A percentile compares a stretch with the other conserved stretches of the same genome.
Evolutionary conservation across 2,329 filamentous ascomycete species (phyloP).

Genomic region (Bipolaris victoriae): DNA sequence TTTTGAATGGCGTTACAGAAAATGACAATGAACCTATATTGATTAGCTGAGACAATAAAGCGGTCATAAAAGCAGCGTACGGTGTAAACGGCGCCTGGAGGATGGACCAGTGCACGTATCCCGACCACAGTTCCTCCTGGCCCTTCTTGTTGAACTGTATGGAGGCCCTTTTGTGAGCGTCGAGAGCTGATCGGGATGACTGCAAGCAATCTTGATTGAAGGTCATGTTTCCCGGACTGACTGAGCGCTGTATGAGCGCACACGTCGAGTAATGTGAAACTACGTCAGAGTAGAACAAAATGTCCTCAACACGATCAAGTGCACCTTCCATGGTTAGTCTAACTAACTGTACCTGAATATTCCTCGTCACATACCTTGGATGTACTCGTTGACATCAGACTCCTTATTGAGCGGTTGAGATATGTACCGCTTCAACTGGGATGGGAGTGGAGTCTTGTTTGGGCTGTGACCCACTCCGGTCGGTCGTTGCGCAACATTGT

Average conservation of each 20-base stretch:
- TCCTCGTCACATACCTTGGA: slow-evolving; percentile 13
- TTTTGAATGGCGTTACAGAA: slow-evolving; percentile 61
- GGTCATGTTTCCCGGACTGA: slow-evolving; percentile 38
- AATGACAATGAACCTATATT: slow-evolving; percentile 52
- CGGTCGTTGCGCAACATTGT: slow-evolving; percentile 1
- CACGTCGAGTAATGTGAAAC: slow-evolving; percentile 45
- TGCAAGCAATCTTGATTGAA: slow-evolving; percentile 43
- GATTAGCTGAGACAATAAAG: not conserved
- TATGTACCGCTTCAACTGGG: slow-evolving; percentile 23
- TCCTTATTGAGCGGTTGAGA: slow-evolving; percentile 5
- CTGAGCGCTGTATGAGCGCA: slow-evolving; percentile 42
- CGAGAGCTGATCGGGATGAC: slow-evolving; percentile 40
- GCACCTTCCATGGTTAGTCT: slow-evolving; percentile 10
- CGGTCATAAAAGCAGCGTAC: slow-evolving; percentile 12
- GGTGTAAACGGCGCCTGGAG: slow-evolving; percentile 56
- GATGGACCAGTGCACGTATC: slow-evolving; percentile 42
- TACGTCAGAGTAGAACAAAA: slow-evolving; percentile 42
- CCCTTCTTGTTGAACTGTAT: slow-evolving; percentile 41
- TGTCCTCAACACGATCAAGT: slow-evolving; percentile 33
- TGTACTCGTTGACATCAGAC: slow-evolving; percentile 15
- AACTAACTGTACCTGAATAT: not conserved
- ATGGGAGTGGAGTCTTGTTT: slow-evolving; percentile 35
- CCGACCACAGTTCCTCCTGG: slow-evolving; percentile 43
- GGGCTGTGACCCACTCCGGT: slow-evolving; percentile 19
- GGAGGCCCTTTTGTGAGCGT: slow-evolving; percentile 38